Conservation (phyloP, 176 grass and related monocot genomes). For the Zoysia japonica region DNA sequence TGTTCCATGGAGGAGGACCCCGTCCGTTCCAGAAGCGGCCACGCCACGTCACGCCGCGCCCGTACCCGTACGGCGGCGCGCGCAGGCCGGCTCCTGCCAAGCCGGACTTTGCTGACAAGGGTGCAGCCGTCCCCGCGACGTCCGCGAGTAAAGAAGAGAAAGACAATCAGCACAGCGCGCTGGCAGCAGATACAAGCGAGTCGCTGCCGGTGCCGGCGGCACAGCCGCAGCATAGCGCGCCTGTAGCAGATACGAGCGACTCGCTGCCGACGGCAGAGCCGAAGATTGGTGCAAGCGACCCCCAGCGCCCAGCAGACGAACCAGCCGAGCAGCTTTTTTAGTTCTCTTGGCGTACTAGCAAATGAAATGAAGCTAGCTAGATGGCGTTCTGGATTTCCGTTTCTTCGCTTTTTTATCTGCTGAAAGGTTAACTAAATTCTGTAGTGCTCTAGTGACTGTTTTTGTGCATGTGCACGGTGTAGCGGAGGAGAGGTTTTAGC, state of each 20-base stretch:
- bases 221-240: neutral
- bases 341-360: slow-evolving; percentile 10
- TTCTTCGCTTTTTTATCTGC: neutral
- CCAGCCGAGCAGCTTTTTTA: neutral
- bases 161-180: neutral
- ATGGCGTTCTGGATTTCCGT: neutral
- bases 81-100: neutral
- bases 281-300: neutral
- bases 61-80: neutral
- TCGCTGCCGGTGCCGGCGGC: neutral
- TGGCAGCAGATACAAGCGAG: neutral
- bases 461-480: neutral
- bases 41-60: neutral
- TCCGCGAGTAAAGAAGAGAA: neutral
- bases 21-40: neutral
- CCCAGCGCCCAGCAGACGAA: neutral
- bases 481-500: neutral
- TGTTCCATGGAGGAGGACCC: slow-evolving; percentile 3
- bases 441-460: neutral
- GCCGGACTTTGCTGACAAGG: neutral
- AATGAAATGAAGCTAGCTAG: slow-evolving; percentile 25
- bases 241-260: neutral
- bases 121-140: neutral
- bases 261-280: neutral
- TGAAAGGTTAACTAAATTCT: neutral